These are phyloP conservation scores for Zizania latifolia DNA, from an alignment of 176 grass and related monocot species.

Conservation along the genomic window DNA sequence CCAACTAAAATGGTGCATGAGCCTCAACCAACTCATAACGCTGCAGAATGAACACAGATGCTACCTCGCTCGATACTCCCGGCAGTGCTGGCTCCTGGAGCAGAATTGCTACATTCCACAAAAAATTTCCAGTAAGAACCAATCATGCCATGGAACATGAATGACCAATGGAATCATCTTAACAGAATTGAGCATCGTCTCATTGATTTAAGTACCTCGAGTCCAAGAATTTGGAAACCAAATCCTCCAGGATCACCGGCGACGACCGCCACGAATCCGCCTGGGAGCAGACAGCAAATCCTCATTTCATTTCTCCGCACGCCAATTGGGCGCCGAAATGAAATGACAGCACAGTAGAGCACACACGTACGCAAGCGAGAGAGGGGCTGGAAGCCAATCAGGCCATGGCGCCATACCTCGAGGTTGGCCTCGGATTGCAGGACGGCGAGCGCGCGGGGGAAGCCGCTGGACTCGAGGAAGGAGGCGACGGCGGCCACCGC, in stretches of 20 bases:
- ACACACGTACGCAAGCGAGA: not conserved
- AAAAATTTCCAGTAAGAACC: not conserved
- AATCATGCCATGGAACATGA: not conserved
- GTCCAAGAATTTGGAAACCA: conserved; percentile 41
- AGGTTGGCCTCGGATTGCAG: conserved; percentile 61
- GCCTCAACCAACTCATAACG: not conserved
- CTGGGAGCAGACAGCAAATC: conserved; percentile 24
- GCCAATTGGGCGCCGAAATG: not conserved
- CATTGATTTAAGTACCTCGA: conserved; percentile 40
- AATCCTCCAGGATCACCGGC: conserved; percentile 42
- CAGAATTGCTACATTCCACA: conserved; percentile 19
- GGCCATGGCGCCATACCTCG: conserved; percentile 33
- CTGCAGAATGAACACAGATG: not conserved
- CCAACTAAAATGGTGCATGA: not conserved
- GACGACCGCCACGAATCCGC: conserved; percentile 45
- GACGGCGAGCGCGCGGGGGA: conserved; percentile 50
- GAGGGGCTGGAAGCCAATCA: not conserved
- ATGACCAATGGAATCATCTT: not conserved
- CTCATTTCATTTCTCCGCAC: not conserved
- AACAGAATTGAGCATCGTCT: not conserved
- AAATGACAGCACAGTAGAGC: not conserved
- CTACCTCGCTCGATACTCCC: conserved; percentile 47
- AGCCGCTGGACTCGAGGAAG: conserved; percentile 61
- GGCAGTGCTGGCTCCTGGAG: not conserved
- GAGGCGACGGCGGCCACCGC: conserved; percentile 62